Conservation (phyloP, 176 grass and related monocot genomes). For the Eragrostis nindensis region DNA sequence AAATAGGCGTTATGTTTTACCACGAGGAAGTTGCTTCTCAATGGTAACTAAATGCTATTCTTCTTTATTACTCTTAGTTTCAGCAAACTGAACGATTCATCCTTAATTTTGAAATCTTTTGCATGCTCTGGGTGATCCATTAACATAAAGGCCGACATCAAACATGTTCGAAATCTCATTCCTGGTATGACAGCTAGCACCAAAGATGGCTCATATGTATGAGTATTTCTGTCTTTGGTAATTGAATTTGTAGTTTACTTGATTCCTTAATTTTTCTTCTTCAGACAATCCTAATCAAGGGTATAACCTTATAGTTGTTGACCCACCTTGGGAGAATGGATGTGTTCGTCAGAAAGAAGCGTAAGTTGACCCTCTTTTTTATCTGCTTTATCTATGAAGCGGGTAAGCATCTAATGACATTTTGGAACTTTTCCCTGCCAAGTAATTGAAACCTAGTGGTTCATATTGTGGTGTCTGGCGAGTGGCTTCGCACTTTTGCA, state of each 20-base stretch:
- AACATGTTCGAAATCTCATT: conserved; percentile 67
- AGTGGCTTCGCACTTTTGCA: conserved; percentile 3
- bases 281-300: conserved; percentile 59
- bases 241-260: conserved; percentile 30
- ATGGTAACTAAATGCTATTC: conserved; percentile 64
- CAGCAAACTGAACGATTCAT: conserved; percentile 8
- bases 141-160: conserved; percentile 78
- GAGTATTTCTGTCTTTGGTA: not conserved
- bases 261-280: conserved; percentile 32
- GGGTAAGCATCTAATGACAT: not conserved
- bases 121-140: conserved; percentile 45
- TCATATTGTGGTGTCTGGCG: not conserved
- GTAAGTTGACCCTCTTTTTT: conserved; percentile 47
- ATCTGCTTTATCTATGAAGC: conserved; percentile 16
- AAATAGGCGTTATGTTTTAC: conserved; percentile 66
- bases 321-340: conserved; percentile 96
- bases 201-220: not conserved
- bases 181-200: conserved; percentile 53
- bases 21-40: conserved; percentile 64
- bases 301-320: conserved; percentile 92
- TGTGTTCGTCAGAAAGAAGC: conserved; percentile 80
- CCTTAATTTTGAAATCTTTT: conserved; percentile 23
- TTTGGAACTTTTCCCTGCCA: not conserved
- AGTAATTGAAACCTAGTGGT: not conserved
- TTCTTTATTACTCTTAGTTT: conserved; percentile 29